Percentiles rank a stretch among this genome's conserved stretches.
Conservation (phyloP, 192 early-diverging fungal species). For the Dimargaris xerosporica region DNA sequence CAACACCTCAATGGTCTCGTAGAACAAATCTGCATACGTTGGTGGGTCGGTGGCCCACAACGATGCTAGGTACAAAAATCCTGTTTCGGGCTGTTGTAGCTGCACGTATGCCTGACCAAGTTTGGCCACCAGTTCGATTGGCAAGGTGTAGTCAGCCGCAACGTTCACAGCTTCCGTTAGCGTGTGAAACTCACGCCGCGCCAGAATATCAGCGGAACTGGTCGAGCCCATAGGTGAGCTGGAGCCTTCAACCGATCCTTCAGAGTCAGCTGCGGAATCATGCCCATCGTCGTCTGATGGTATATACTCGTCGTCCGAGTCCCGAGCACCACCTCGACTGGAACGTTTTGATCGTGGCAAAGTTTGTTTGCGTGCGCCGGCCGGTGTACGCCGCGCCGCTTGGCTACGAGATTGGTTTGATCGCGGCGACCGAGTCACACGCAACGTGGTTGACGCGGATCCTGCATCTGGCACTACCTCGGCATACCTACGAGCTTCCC, state of each 20-base stretch:
- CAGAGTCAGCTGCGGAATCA: constrained; percentile 17
- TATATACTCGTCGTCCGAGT: constrained; percentile 24
- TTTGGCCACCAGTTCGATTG: constrained; percentile 74
- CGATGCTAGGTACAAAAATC: constrained; percentile 47
- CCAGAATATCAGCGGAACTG: neutral
- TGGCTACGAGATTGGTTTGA: too few species aligned
- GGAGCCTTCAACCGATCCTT: constrained; percentile 1
- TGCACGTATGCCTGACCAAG: constrained; percentile 45
- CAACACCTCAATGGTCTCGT: constrained; percentile 61
- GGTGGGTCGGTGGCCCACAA: constrained; percentile 34
- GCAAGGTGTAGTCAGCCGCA: constrained; percentile 28
- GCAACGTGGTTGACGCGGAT: neutral
- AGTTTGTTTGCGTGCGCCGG: too few species aligned
- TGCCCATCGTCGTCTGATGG: constrained; percentile 37
- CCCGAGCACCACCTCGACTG: neutral
- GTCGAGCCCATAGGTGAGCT: neutral
- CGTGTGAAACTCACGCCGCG: constrained; percentile 12
- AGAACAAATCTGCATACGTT: constrained; percentile 48
- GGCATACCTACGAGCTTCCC: neutral
- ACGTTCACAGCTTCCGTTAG: constrained; percentile 12
- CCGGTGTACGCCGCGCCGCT: neutral
- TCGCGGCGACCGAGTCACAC: too few species aligned
- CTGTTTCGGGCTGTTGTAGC: constrained; percentile 4
- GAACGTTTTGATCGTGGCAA: too few species aligned
- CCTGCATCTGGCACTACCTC: neutral